Evolutionary conservation across 306 rosid genomes (phyloP), one percentile per base, ranked within the genome.

Genomic region (Quercus engelmannii): DNA sequence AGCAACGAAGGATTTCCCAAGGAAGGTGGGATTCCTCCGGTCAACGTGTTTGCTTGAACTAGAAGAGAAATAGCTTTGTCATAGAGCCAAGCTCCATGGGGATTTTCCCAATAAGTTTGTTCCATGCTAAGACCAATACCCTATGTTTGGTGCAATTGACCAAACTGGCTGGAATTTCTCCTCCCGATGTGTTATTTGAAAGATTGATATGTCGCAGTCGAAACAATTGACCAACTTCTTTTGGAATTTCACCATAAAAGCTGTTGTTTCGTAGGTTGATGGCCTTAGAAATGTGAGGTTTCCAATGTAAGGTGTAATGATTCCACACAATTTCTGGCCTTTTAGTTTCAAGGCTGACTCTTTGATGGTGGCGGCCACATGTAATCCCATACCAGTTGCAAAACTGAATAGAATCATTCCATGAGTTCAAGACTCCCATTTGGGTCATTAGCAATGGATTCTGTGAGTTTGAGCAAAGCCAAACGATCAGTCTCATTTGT

Each of bases 341-440:
- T 1, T 3, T 11, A 77, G 12, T 1, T 6, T 31, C 74, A 68
- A 63, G 28, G 15, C 15, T 2, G 15, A 46, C 52, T 46, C 52
- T 46, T 46, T 46, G 52, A 46, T 46, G 78, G 33, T 8, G 12
- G 13, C 0, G 5, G 6, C 89, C 63, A 69, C 90, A 89, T 4
- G 81, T 69, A 65, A 86, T n/a, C 57, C 92, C 92, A 30, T 14
- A 31, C 92, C 89, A 89, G 2, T 57, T 64, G 23, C 87, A 84
- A 1, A 86, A 82, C 25, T 75, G 84, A 1, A 33, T 14, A 5
- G 92, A 86, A 46, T 35, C 57, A 51, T 89, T 89, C 78, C 88
- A 84, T 35, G 88, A 89, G 10, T 43, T 46, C 6, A 89, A 21
- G 12, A 74, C 5, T 52, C n/a, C 38, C 64, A 20, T 38, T 21